Conservation (phyloP, 1,139 yeast genomes). For the Pichia sp. region DNA sequence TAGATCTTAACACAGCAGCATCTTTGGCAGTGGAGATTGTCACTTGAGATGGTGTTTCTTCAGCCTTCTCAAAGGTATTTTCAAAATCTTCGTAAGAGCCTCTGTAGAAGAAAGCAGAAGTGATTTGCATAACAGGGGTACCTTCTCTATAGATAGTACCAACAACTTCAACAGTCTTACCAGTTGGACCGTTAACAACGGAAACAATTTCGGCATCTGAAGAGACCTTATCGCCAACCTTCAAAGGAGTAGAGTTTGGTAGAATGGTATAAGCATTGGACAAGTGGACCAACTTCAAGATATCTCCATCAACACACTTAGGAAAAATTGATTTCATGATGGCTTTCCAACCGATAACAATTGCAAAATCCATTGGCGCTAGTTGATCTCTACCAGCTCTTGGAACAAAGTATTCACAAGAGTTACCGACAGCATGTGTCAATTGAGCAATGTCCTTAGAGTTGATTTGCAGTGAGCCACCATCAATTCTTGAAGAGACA, state of each 20-base stretch:
- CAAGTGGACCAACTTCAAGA: slow-evolving; percentile 87
- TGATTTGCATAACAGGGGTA: slow-evolving; percentile 85
- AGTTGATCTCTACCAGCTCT: slow-evolving; percentile 78
- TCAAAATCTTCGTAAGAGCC: slow-evolving; percentile 84
- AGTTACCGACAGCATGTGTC: slow-evolving; percentile 96
- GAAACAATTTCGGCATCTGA: slow-evolving; percentile 83
- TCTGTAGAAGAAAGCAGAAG: slow-evolving; percentile 93
- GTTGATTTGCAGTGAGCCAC: slow-evolving; percentile 66
- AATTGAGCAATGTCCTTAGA: slow-evolving; percentile 82
- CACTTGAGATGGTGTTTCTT: slow-evolving; percentile 85
- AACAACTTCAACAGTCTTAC: slow-evolving; percentile 92
- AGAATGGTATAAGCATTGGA: slow-evolving; percentile 92
- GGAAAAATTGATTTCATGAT: slow-evolving; percentile 98
- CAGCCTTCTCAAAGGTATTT: slow-evolving; percentile 85
- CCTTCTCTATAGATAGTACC: slow-evolving; percentile 81
- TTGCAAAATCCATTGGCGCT: slow-evolving; percentile 99
- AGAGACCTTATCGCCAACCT: slow-evolving; percentile 80
- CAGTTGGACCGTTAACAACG: slow-evolving; percentile 85
- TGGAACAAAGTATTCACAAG: slow-evolving; percentile 90
- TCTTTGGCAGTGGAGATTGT: slow-evolving; percentile 73
- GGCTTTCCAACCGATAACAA: slow-evolving; percentile 97
- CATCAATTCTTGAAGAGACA: slow-evolving; percentile 63
- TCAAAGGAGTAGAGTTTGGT: slow-evolving; percentile 86
- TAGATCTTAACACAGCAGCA: slow-evolving; percentile 86
- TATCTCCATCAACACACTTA: slow-evolving; percentile 90